A percentile compares a stretch with the other conserved stretches of the same genome.
Conservation (phyloP, 768 basidiomycete species). For the Amanita rubescens region DNA sequence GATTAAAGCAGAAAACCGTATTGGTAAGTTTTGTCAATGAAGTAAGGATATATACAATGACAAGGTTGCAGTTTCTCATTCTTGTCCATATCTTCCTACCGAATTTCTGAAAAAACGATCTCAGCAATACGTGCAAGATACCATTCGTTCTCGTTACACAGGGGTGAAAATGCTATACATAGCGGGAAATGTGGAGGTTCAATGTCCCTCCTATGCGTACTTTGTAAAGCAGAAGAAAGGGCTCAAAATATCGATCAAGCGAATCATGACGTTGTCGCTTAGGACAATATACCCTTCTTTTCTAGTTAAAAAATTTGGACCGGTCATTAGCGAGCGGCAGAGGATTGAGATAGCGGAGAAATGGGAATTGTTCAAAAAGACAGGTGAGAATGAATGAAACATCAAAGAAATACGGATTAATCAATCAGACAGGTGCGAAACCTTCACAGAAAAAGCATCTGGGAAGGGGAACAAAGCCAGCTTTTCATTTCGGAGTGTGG, state of each 20-base stretch:
- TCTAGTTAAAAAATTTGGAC: not conserved
- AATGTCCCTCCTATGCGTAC: not conserved
- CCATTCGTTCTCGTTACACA: not conserved
- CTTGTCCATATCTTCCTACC: not conserved
- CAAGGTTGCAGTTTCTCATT: not conserved
- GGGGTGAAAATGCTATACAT: not conserved
- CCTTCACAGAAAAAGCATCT: not conserved
- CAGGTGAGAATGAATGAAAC: not conserved
- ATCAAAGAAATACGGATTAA: not conserved
- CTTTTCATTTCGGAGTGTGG: not conserved
- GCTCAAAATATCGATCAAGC: not conserved
- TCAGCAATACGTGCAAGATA: not conserved
- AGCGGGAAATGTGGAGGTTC: not conserved
- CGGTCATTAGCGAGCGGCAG: not conserved
- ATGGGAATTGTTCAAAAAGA: not conserved
- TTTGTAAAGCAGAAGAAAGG: not conserved
- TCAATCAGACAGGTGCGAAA: not conserved
- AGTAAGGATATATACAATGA: not conserved
- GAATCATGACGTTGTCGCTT: not conserved
- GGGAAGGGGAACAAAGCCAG: not conserved
- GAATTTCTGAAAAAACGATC: not conserved
- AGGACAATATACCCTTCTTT: not conserved
- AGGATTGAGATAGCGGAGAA: not conserved
- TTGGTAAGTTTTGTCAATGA: not conserved
- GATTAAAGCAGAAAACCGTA: not conserved